Conservation (phyloP, 495 filamentous ascomycete species). For the Annulohypoxylon nitens region DNA sequence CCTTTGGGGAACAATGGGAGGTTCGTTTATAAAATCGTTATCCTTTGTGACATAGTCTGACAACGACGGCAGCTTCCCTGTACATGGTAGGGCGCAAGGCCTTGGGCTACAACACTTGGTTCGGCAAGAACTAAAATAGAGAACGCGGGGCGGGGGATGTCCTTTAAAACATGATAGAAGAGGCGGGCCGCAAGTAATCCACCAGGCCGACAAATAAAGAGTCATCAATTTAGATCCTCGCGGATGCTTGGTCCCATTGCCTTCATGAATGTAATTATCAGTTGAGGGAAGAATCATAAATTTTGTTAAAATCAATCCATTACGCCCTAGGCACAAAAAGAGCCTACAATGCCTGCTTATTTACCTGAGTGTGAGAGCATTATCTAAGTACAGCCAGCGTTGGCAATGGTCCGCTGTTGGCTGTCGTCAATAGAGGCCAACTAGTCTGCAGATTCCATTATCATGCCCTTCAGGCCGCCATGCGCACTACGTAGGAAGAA, state of each 20-base stretch:
- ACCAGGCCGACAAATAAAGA: constrained; percentile 46
- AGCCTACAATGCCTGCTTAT: constrained; percentile 34
- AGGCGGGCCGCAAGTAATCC: constrained; percentile 27
- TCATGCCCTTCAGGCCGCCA: not conserved
- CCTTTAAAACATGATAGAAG: constrained; percentile 9
- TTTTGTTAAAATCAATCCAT: constrained; percentile 37
- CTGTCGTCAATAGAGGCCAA: constrained; percentile 19
- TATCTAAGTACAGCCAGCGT: constrained; percentile 36
- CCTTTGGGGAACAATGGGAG: constrained; percentile 71
- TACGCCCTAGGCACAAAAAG: constrained; percentile 41
- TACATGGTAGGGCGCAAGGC: constrained; percentile 70
- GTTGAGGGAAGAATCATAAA: not conserved
- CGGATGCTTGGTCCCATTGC: constrained; percentile 4
- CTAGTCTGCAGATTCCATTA: constrained; percentile 15
- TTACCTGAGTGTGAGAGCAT: constrained; percentile 24
- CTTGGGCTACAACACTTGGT: constrained; percentile 90
- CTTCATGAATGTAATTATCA: constrained; percentile 15
- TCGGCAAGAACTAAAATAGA: constrained; percentile 70
- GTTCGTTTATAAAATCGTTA: constrained; percentile 46
- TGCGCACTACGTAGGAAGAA: not conserved
- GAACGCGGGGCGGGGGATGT: not conserved
- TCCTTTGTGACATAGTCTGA: constrained; percentile 56
- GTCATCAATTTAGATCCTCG: constrained; percentile 38
- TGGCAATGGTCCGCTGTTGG: not conserved
- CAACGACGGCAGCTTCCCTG: constrained; percentile 68